Conservation (phyloP, 495 filamentous ascomycete species). For the Hyaloscypha variabilis region DNA sequence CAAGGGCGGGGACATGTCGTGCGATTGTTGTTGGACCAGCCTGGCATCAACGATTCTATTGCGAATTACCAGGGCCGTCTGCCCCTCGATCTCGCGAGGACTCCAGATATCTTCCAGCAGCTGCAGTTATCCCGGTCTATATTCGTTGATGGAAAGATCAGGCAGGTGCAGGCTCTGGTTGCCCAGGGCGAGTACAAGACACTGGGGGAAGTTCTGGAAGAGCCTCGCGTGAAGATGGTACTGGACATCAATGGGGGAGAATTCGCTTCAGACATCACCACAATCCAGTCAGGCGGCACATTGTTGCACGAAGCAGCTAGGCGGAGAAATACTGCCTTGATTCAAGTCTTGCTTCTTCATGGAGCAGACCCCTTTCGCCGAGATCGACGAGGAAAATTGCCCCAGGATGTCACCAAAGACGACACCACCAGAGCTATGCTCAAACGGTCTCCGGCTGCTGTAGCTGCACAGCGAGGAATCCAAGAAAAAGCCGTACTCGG, state of each 20-base stretch:
- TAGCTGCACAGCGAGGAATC: conserved; percentile 90
- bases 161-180: conserved; percentile 79
- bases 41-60: conserved; percentile 84
- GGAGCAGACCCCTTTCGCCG: conserved; percentile 96
- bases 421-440: conserved; percentile 83
- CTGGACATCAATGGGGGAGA: conserved; percentile 91
- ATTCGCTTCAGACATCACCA: conserved; percentile 78
- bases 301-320: conserved; percentile 92
- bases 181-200: conserved; percentile 70
- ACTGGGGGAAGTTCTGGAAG: conserved; percentile 77
- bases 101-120: conserved; percentile 92
- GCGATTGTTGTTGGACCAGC: conserved; percentile 74
- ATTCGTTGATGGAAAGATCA: conserved; percentile 84
- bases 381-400: conserved; percentile 92
- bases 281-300: conserved; percentile 78
- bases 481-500: conserved; percentile 96
- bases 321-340: conserved; percentile 79
- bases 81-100: conserved; percentile 85
- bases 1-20: conserved; percentile 81
- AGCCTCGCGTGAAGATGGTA: conserved; percentile 79
- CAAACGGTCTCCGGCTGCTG: conserved; percentile 92
- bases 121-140: conserved; percentile 88
- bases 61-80: conserved; percentile 88
- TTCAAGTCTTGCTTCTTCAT: conserved; percentile 87
- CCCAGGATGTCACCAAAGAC: conserved; percentile 97